A percentile compares a stretch with the other conserved stretches of the same genome.
Evolutionary conservation across 1,284 basidiomycete species (phyloP).

Genomic region (Apiotrichum gamsii): DNA sequence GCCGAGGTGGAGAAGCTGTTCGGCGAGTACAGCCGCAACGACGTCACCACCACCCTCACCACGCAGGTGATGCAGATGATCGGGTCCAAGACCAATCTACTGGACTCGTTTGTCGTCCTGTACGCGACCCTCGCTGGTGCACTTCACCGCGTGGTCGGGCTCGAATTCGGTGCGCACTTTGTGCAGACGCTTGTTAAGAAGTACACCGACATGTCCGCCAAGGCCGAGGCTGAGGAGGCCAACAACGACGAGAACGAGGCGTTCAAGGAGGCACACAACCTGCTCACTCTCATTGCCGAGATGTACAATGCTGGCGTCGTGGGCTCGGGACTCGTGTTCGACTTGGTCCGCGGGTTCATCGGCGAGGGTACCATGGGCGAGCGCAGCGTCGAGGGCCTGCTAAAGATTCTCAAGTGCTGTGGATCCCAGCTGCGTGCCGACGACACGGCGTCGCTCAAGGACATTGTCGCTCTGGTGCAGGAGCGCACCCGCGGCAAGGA

Average conservation of each 20-base stretch:
- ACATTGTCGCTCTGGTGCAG: constrained; percentile 60
- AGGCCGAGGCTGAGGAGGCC: constrained; percentile 3
- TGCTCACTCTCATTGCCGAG: constrained; percentile 81
- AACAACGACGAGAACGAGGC: constrained; percentile 15
- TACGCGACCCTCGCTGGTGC: constrained; percentile 83
- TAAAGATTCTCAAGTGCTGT: constrained; percentile 79
- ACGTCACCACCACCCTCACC: constrained; percentile 76
- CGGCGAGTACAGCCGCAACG: constrained; percentile 69
- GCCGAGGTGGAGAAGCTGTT: constrained; percentile 73
- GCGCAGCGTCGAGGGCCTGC: constrained; percentile 74
- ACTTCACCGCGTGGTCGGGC: constrained; percentile 75
- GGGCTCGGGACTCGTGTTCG: constrained; percentile 80
- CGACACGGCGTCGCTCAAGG: constrained; percentile 52
- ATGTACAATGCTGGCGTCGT: constrained; percentile 94
- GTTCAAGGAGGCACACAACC: constrained; percentile 77
- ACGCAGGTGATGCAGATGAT: constrained; percentile 75
- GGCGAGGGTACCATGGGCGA: constrained; percentile 56
- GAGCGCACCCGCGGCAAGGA: constrained; percentile 59
- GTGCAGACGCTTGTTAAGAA: constrained; percentile 43
- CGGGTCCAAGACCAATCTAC: constrained; percentile 68
- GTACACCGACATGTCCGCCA: constrained; percentile 5
- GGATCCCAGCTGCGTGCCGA: constrained; percentile 76
- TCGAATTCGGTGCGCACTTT: constrained; percentile 75
- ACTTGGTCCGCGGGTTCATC: constrained; percentile 75
- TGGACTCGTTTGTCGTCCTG: constrained; percentile 87